These are phyloP conservation scores for Neopestalotiopsis sp. DNA, from an alignment of 2,329 filamentous ascomycete species.

Conservation along the genomic window DNA sequence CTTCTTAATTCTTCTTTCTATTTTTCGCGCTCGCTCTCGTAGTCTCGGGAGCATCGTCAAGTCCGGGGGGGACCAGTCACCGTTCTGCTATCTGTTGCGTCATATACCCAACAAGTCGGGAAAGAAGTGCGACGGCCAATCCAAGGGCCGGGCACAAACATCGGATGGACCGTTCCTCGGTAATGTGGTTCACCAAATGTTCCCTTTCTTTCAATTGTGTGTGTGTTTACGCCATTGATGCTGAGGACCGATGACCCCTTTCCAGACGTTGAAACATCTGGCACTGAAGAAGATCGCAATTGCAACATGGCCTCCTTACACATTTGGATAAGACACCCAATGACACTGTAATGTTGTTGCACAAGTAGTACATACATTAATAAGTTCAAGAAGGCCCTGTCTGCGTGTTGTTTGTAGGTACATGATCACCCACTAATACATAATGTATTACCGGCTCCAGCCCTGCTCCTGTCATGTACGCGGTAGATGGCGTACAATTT, in stretches of 20 bases:
- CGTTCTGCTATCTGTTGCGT: background rate
- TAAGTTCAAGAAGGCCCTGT: background rate
- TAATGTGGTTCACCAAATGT: background rate
- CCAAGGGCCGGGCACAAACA: background rate
- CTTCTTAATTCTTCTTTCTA: background rate
- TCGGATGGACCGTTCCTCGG: background rate
- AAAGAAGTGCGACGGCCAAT: background rate
- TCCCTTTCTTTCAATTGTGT: background rate
- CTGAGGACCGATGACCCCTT: background rate
- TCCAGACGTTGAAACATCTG: background rate
- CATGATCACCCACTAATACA: too few species aligned
- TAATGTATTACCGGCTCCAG: background rate
- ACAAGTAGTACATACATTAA: too few species aligned
- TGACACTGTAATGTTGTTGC: too few species aligned
- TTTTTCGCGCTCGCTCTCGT: background rate
- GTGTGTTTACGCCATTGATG: background rate
- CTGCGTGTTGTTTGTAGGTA: too few species aligned
- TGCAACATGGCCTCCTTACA: too few species aligned
- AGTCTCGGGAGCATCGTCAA: conserved; percentile 7
- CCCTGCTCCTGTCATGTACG: conserved; percentile 5
- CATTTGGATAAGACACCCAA: too few species aligned
- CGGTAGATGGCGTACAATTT: conserved; percentile 17
- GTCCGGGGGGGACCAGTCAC: background rate
- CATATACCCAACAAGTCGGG: background rate
- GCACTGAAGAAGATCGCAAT: too few species aligned